phyloP scores from a whole-genome alignment of 2,329 filamentous ascomycete genomes.

The Pseudogymnoascus sp. region DNA sequence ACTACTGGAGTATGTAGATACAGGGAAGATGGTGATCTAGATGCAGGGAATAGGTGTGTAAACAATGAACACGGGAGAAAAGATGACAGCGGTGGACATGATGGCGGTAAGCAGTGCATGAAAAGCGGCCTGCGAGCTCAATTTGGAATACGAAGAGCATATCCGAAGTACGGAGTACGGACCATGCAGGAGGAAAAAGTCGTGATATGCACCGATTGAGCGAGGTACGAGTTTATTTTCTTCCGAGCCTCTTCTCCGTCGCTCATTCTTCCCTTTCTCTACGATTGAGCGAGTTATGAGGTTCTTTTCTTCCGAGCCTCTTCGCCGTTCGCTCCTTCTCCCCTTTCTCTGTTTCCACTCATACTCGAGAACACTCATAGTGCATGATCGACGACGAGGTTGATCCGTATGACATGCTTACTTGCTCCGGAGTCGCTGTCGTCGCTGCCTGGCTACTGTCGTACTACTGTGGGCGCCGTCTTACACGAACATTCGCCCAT shows the following conservation, averaged over 20 bases:
- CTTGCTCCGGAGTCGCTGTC: not conserved
- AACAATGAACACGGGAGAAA: not conserved
- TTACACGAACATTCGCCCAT: not conserved
- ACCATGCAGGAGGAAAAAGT: not conserved
- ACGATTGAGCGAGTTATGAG: too few species aligned
- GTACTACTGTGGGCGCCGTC: not conserved
- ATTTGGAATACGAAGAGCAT: constrained; percentile 1
- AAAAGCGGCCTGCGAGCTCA: not conserved
- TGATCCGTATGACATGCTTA: not conserved
- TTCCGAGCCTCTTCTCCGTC: not conserved
- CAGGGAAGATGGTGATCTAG: not conserved
- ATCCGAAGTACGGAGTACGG: not conserved
- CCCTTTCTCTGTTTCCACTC: not conserved
- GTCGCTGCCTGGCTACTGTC: not conserved
- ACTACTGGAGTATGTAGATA: not conserved
- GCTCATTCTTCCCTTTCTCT: not conserved
- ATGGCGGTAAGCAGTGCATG: not conserved
- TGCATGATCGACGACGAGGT: not conserved
- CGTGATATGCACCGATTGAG: constrained; percentile 4
- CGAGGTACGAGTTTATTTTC: not conserved
- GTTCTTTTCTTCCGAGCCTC: too few species aligned
- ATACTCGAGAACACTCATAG: not conserved
- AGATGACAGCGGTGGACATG: not conserved
- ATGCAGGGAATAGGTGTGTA: not conserved
- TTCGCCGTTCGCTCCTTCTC: too few species aligned